phyloP scores from a whole-genome alignment of 192 early-diverging fungal species.

The Backusella liffmaniae region DNA sequence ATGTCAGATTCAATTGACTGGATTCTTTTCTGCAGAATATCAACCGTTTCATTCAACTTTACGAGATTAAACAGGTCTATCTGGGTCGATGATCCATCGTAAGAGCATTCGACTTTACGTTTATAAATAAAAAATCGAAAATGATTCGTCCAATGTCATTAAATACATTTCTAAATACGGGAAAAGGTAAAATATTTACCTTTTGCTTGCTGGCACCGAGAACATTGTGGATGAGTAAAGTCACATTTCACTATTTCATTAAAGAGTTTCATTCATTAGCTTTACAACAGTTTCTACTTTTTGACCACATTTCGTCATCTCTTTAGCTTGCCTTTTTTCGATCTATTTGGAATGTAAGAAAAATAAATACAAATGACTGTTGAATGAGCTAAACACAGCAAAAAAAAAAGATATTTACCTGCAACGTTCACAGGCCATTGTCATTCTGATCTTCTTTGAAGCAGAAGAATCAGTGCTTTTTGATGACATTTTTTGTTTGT shows the following conservation, averaged over 20 bases:
- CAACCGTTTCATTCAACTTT: slow-evolving; percentile 26
- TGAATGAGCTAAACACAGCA: no score
- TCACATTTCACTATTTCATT: slow-evolving; percentile 37
- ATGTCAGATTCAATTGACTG: slow-evolving; percentile 18
- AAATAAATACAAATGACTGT: neutral
- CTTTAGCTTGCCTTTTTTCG: slow-evolving; percentile 32
- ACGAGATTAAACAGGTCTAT: slow-evolving; percentile 35
- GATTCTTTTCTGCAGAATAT: slow-evolving; percentile 18
- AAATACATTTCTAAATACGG: neutral
- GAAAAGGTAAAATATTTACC: slow-evolving; percentile 12
- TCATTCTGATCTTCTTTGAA: slow-evolving; percentile 41
- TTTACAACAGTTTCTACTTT: neutral
- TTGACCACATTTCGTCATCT: neutral
- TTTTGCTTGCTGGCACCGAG: slow-evolving; percentile 26
- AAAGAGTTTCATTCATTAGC: neutral
- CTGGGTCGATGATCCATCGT: slow-evolving; percentile 34
- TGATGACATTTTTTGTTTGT: neutral
- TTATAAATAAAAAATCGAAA: neutral
- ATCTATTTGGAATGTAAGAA: slow-evolving; percentile 2
- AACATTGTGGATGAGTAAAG: slow-evolving; percentile 34
- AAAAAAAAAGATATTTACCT: slow-evolving; percentile 19
- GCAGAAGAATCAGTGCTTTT: slow-evolving; percentile 9
- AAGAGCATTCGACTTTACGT: slow-evolving; percentile 26
- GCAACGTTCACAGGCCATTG: slow-evolving; percentile 42
- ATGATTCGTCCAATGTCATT: neutral